These are phyloP conservation scores for Mimosa pudica DNA, from an alignment of 306 rosid genomes.

Conservation along the genomic window DNA sequence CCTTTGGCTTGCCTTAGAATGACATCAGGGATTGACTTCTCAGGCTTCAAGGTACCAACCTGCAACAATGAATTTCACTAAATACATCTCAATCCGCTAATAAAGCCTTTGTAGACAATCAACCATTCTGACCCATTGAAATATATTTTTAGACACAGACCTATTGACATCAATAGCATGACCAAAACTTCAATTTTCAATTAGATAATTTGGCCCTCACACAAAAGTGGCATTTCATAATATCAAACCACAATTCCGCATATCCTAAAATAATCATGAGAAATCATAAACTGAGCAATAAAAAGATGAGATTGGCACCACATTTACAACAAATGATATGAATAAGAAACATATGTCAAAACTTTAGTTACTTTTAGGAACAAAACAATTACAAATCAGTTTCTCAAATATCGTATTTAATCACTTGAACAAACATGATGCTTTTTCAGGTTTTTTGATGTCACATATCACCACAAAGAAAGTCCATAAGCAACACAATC, in stretches of 20 bases:
- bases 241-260: neutral
- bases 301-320: slow-evolving; percentile 1
- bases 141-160: neutral
- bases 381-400: neutral
- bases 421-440: neutral
- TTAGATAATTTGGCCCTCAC: neutral
- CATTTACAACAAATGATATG: neutral
- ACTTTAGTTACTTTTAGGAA: neutral
- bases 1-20: slow-evolving; percentile 92
- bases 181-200: slow-evolving; percentile 3
- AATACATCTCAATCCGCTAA: slow-evolving; percentile 3
- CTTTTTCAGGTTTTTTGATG: neutral
- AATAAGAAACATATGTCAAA: neutral
- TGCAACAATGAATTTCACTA: slow-evolving; percentile 41
- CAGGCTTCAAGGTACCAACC: slow-evolving; percentile 73
- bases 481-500: slow-evolving; percentile 2
- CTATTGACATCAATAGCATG: slow-evolving; percentile 16
- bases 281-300: neutral
- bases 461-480: slow-evolving; percentile 13
- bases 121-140: slow-evolving; percentile 14
- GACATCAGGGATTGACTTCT: slow-evolving; percentile 79
- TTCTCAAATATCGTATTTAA: neutral
- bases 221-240: neutral
- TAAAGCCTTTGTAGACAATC: neutral
- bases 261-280: slow-evolving; percentile 3